phyloP scores from a whole-genome alignment of 345 rosid genomes.

The Chamaenerion angustifolium region DNA sequence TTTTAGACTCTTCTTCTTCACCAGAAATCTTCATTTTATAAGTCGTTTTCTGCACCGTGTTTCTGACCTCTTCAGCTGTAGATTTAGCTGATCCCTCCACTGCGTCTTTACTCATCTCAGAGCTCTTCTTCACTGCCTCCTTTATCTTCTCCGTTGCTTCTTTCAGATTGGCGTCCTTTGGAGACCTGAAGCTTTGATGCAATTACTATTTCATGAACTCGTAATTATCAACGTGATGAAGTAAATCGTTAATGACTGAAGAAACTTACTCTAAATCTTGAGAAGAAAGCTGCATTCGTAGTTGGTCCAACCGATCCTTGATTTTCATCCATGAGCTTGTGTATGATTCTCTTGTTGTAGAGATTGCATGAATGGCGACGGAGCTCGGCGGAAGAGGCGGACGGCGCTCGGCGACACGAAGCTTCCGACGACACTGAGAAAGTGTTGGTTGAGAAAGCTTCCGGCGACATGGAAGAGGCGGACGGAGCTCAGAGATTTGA shows the following conservation, averaged over 20 bases:
- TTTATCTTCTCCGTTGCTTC: conserved; percentile 27
- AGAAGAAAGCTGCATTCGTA: conserved; percentile 37
- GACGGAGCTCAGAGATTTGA: no score
- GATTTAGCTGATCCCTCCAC: conserved; percentile 43
- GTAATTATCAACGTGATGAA: no score
- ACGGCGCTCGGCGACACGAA: no score
- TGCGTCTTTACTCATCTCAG: conserved; percentile 20
- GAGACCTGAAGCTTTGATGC: conserved; percentile 30
- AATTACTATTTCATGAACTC: conserved; percentile 1
- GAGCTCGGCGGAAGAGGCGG: no score
- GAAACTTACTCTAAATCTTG: conserved; percentile 46
- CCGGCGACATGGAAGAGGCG: no score
- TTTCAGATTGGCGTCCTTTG: conserved; percentile 5
- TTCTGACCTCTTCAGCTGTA: conserved; percentile 26
- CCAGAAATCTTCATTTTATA: conserved; percentile 24
- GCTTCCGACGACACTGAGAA: no score
- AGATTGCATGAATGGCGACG: conserved; percentile 14
- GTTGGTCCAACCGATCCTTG: conserved; percentile 23
- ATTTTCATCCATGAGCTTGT: conserved; percentile 43
- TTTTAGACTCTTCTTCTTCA: conserved; percentile 12
- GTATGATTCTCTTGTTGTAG: conserved; percentile 23
- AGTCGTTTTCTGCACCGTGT: conserved; percentile 31
- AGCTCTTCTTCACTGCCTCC: conserved; percentile 41
- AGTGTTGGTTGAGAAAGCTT: no score
- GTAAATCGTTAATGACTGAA: not conserved